Percentiles rank a stretch among this genome's conserved stretches.
Conservation (phyloP, 352 stramenopile species). For the Phytophthora lateralis region DNA sequence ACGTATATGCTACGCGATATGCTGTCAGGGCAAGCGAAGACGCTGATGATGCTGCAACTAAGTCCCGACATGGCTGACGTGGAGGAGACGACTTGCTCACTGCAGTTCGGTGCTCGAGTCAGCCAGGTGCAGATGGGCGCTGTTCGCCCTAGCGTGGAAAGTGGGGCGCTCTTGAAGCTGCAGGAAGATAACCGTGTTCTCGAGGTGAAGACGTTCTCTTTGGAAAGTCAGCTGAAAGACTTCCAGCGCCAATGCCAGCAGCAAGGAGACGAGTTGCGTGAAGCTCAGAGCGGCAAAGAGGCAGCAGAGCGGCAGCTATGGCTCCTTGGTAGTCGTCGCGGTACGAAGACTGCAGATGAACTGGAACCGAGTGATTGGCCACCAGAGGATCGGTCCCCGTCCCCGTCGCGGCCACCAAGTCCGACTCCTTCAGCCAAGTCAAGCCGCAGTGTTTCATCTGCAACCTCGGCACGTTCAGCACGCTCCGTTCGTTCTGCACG, state of each 20-base stretch:
- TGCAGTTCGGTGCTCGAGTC: conserved; percentile 90
- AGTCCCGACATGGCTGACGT: conserved; percentile 81
- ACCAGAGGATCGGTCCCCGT: conserved; percentile 15
- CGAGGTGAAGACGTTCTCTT: conserved; percentile 35
- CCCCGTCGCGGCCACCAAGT: conserved; percentile 36
- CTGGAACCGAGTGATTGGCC: conserved; percentile 23
- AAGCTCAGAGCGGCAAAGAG: conserved; percentile 47
- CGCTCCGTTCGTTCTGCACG: conserved; percentile 20
- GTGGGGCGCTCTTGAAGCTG: conserved; percentile 70
- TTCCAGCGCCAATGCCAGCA: conserved; percentile 58
- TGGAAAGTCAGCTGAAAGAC: conserved; percentile 40
- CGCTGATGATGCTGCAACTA: conserved; percentile 92
- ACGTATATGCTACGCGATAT: conserved; percentile 94
- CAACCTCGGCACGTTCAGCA: conserved; percentile 46
- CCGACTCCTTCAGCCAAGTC: conserved; percentile 54
- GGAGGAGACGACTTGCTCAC: conserved; percentile 90
- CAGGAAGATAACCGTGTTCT: conserved; percentile 69
- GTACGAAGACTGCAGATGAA: conserved; percentile 34
- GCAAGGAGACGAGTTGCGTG: conserved; percentile 53
- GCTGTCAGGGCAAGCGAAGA: conserved; percentile 91
- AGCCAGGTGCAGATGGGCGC: conserved; percentile 90
- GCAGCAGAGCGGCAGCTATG: conserved; percentile 53
- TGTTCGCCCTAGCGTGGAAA: conserved; percentile 82
- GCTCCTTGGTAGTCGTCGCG: conserved; percentile 40
- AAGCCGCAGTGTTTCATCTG: conserved; percentile 42